These are phyloP conservation scores for Hericium erinaceus DNA, from an alignment of 768 basidiomycete genomes.

Conservation along the genomic window DNA sequence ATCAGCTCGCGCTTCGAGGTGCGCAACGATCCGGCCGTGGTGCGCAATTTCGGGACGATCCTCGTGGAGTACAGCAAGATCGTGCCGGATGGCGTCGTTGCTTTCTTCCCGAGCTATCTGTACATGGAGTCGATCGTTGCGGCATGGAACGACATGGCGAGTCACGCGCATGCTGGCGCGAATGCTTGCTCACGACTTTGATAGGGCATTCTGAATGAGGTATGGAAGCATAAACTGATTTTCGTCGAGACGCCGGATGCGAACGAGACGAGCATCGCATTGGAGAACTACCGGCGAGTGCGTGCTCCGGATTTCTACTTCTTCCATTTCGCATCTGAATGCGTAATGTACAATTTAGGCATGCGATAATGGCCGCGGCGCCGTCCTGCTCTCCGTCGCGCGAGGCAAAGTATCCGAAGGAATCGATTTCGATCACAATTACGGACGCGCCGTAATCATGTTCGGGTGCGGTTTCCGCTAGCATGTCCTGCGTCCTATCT, in stretches of 20 bases:
- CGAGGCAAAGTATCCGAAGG: conserved; percentile 99
- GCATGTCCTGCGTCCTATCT: background rate
- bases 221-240: conserved; percentile 98
- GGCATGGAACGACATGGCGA: conserved; percentile 99
- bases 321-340: background rate
- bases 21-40: conserved; percentile 96
- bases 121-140: conserved; percentile 99
- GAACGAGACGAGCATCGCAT: conserved; percentile 94
- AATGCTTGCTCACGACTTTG: background rate
- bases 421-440: conserved; percentile 99
- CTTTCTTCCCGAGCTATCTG: conserved; percentile 98
- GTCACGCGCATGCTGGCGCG: conserved; percentile 19
- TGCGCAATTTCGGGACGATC: conserved; percentile 97
- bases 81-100: conserved; percentile 96
- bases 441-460: conserved; percentile 98
- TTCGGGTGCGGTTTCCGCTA: conserved; percentile 63
- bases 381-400: conserved; percentile 92
- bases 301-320: conserved; percentile 5
- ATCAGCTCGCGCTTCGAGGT: conserved; percentile 99
- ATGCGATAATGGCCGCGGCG: conserved; percentile 96
- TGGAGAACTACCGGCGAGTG: conserved; percentile 95
- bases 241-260: conserved; percentile 99
- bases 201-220: conserved; percentile 96
- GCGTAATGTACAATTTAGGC: conserved; percentile 44
- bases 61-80: conserved; percentile 96